Percentiles rank a stretch among this genome's conserved stretches.
Conservation (phyloP, 352 stramenopile genomes). For the Globisporangium radiosum region DNA sequence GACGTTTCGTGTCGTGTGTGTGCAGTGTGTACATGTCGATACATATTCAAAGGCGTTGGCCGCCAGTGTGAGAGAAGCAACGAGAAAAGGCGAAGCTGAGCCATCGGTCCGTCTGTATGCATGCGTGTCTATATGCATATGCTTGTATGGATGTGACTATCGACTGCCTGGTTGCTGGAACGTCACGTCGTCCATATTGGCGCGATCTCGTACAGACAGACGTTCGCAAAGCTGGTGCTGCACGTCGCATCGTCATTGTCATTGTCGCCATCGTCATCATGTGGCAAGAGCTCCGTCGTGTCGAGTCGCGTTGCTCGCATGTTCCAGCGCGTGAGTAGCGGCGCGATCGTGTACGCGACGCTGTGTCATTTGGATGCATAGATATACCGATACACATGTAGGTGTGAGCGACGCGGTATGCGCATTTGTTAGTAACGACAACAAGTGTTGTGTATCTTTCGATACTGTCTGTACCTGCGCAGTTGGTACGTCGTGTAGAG, state of each 20-base stretch:
- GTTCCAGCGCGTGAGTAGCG: slow-evolving; percentile 40
- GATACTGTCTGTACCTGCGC: slow-evolving; percentile 23
- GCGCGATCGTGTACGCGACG: slow-evolving; percentile 52
- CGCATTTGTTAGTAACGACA: too few relatives aligned
- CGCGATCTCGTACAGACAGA: slow-evolving; percentile 57
- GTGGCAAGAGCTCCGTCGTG: slow-evolving; percentile 22
- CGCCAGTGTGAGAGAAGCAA: slow-evolving; percentile 23
- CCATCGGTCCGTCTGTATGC: slow-evolving; percentile 14
- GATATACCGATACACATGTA: not conserved
- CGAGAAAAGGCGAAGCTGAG: slow-evolving; percentile 76
- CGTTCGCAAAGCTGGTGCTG: slow-evolving; percentile 10
- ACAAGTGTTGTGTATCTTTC: too few relatives aligned
- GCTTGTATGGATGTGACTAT: not conserved
- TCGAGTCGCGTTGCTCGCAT: slow-evolving; percentile 29
- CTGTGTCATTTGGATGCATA: slow-evolving; percentile 9
- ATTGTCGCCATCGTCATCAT: not conserved
- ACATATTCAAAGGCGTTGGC: not conserved
- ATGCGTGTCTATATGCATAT: slow-evolving; percentile 5
- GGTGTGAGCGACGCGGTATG: not conserved
- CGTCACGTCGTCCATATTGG: not conserved
- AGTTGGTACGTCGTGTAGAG: slow-evolving; percentile 67
- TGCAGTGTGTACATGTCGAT: not conserved
- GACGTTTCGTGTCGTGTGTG: slow-evolving; percentile 1
- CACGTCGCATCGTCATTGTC: not conserved
- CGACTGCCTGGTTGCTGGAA: not conserved